Conservation (phyloP, 2,329 filamentous ascomycete genomes). For the Beauveria rudraprayagi region DNA sequence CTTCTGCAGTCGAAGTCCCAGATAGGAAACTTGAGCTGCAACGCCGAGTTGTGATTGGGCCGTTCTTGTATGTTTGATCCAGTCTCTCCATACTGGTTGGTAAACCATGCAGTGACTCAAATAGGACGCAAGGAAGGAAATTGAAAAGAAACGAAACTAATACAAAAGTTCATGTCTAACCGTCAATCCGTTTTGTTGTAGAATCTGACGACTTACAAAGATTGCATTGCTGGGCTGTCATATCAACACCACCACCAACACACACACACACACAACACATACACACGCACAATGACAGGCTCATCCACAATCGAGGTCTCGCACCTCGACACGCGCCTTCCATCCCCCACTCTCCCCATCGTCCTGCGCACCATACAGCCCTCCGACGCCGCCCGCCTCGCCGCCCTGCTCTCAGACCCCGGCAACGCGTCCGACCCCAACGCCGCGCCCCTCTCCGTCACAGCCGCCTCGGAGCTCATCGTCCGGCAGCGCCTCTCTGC, state of each 20-base stretch:
- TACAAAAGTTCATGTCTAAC: too few species aligned
- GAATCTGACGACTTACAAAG: background rate
- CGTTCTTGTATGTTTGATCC: background rate
- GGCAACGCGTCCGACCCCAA: slow-evolving; percentile 15
- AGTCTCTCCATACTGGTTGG: background rate
- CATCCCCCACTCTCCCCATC: slow-evolving; percentile 18
- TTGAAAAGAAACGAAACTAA: background rate
- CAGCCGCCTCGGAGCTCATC: slow-evolving; percentile 15
- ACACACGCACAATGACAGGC: slow-evolving; percentile 5
- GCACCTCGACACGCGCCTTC: slow-evolving; percentile 19
- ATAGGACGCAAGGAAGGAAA: background rate
- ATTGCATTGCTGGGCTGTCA: background rate
- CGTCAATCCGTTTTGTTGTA: too few species aligned
- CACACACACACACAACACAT: background rate
- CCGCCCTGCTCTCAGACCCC: slow-evolving; percentile 20
- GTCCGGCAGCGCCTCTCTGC: slow-evolving; percentile 18
- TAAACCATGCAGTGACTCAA: background rate
- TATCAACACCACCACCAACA: background rate
- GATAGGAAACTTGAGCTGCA: background rate
- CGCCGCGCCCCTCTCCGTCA: slow-evolving; percentile 12
- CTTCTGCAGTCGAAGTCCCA: background rate
- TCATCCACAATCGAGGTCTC: slow-evolving; percentile 6
- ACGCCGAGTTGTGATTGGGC: background rate
- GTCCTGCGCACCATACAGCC: slow-evolving; percentile 19
- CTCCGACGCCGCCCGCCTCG: slow-evolving; percentile 16